Evolutionary conservation across 2,329 filamentous ascomycete genomes (phyloP).

Genomic region (Chrysosphaeria jannelii): DNA sequence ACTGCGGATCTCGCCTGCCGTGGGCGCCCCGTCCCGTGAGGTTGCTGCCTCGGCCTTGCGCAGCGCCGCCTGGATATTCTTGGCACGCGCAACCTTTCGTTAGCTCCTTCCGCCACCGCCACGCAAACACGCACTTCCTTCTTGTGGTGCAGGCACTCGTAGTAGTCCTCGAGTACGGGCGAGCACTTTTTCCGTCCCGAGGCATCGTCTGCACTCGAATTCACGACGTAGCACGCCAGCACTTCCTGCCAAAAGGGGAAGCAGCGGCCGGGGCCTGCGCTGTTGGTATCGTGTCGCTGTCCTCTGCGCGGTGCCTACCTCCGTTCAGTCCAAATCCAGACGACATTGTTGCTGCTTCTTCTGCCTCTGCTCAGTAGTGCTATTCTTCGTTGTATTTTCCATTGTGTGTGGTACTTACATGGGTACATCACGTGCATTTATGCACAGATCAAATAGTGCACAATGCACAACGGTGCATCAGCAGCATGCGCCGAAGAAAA

Average conservation of each 20-base stretch:
- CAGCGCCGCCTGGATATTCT: slow-evolving; percentile 57
- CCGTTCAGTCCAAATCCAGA: slow-evolving; percentile 60
- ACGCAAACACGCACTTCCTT: slow-evolving; percentile 98
- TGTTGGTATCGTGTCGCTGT: no score
- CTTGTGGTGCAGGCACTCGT: slow-evolving; percentile 94
- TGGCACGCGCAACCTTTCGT: slow-evolving; percentile 53
- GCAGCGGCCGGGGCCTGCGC: slow-evolving; percentile 40
- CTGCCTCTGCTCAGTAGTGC: no score
- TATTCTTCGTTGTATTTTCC: no score
- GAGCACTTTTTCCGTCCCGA: slow-evolving; percentile 69
- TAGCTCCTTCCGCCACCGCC: no score
- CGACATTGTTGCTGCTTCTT: no score
- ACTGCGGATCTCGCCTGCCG: slow-evolving; percentile 61
- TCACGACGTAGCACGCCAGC: slow-evolving; percentile 91
- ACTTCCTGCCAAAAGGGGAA: slow-evolving; percentile 99
- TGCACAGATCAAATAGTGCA: no score
- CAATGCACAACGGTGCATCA: no score
- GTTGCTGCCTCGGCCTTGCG: slow-evolving; percentile 48
- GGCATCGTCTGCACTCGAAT: slow-evolving; percentile 49
- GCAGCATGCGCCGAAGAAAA: no score
- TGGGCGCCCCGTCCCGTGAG: slow-evolving; percentile 52
- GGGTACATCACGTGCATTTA: no score
- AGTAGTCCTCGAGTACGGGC: slow-evolving; percentile 77
- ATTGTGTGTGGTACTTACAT: no score
- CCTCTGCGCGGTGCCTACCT: slow-evolving; percentile 17